Conservation (phyloP, 306 rosid species). For the Rosa rugosa region DNA sequence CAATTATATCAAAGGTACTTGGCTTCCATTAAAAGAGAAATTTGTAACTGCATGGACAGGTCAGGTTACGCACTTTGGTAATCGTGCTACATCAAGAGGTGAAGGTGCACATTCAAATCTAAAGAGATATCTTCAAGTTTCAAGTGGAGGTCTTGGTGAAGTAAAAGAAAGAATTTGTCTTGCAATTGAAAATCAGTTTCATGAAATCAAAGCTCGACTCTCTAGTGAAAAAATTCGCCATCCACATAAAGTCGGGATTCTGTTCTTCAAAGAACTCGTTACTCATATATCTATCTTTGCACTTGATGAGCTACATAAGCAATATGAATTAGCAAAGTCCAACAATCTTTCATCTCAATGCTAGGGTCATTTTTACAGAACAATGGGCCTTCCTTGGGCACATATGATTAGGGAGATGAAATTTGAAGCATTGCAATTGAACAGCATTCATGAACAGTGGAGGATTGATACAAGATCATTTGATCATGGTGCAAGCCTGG, state of each 20-base stretch:
- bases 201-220: no score
- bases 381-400: not conserved
- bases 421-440: not conserved
- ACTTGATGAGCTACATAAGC: not conserved
- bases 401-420: not conserved
- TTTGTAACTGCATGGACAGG: no score
- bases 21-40: no score
- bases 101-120: no score
- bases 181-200: no score
- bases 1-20: no score
- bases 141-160: no score
- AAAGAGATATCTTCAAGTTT: no score
- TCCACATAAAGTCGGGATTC: not conserved
- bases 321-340: not conserved
- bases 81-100: no score
- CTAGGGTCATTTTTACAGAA: not conserved
- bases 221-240: no score
- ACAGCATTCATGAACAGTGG: not conserved
- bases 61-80: no score
- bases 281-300: not conserved
- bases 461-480: not conserved
- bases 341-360: not conserved
- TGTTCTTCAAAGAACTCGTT: not conserved
- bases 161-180: no score
- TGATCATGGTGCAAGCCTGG: not conserved